These are phyloP conservation scores for Candida sojae DNA, from an alignment of 1,139 yeast species.

Conservation along the genomic window DNA sequence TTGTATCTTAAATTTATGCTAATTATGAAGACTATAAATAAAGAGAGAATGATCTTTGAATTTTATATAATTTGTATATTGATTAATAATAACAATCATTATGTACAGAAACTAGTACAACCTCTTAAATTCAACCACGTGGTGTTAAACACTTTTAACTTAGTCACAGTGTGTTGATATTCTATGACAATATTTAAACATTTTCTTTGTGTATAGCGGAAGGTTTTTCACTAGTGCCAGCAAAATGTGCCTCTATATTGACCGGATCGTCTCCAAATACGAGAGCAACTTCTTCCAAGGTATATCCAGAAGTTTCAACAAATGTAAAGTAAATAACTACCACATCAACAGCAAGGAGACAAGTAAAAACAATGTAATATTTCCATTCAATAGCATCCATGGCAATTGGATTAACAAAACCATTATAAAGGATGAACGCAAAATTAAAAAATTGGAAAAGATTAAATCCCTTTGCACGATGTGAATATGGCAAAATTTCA, in stretches of 20 bases:
- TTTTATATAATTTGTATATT: too few species aligned
- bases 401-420: constrained; percentile 61
- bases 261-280: constrained; percentile 36
- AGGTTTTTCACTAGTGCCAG: neutral
- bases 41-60: too few species aligned
- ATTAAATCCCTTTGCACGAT: constrained; percentile 47
- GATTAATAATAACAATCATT: too few species aligned
- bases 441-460: constrained; percentile 30
- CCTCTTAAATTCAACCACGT: too few species aligned
- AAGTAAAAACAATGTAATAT: constrained; percentile 57
- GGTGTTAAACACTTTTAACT: too few species aligned
- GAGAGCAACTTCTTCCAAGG: constrained; percentile 54
- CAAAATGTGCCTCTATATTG: neutral
- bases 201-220: neutral
- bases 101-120: too few species aligned
- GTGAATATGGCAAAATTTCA: constrained; percentile 46
- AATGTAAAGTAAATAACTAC: constrained; percentile 41
- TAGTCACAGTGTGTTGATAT: too few species aligned
- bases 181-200: neutral
- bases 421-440: constrained; percentile 23
- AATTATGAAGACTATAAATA: too few species aligned
- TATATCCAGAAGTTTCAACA: constrained; percentile 54
- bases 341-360: constrained; percentile 39
- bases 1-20: too few species aligned
- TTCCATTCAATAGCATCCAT: constrained; percentile 61